A percentile compares a stretch with the other conserved stretches of the same genome.
Evolutionary conservation across 1,139 yeast genomes (phyloP).

Genomic region (Debaryomyces nepalensis): DNA sequence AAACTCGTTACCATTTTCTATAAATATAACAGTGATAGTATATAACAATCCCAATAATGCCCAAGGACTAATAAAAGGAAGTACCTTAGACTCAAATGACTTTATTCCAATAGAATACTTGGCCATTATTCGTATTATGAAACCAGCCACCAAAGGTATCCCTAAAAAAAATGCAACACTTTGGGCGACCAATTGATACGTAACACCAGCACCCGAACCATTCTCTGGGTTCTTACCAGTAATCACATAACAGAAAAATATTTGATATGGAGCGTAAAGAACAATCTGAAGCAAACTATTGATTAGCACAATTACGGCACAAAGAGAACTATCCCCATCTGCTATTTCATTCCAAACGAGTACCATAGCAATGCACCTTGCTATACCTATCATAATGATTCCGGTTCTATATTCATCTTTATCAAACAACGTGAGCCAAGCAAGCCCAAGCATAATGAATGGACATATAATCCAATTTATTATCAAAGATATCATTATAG

Average conservation of each 20-base stretch:
- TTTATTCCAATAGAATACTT: conserved; percentile 30
- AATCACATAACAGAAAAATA: conserved; percentile 50
- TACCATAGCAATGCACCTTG: conserved; percentile 69
- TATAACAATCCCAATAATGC: conserved; percentile 57
- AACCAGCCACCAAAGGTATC: conserved; percentile 54
- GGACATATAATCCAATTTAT: conserved; percentile 65
- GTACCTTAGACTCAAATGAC: conserved; percentile 34
- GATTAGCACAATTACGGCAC: conserved; percentile 57
- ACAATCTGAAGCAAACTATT: conserved; percentile 58
- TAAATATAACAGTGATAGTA: conserved; percentile 57
- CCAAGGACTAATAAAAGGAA: conserved; percentile 52
- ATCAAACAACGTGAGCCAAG: conserved; percentile 59
- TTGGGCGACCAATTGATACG: conserved; percentile 50
- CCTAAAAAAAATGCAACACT: conserved; percentile 61
- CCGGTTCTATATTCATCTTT: conserved; percentile 55
- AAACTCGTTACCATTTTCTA: conserved; percentile 56
- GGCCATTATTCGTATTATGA: conserved; percentile 42
- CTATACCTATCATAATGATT: conserved; percentile 61
- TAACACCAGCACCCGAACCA: conserved; percentile 21
- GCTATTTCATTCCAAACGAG: conserved; percentile 64
- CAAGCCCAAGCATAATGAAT: conserved; percentile 58
- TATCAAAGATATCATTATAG: conserved; percentile 44
- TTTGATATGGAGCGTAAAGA: conserved; percentile 58
- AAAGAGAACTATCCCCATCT: conserved; percentile 54
- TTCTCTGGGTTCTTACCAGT: conserved; percentile 24